Percentiles rank a stretch among this genome's conserved stretches.
phyloP scores from a whole-genome alignment of 2,329 filamentous ascomycete species.

The Ceratocystis alfenasii region DNA sequence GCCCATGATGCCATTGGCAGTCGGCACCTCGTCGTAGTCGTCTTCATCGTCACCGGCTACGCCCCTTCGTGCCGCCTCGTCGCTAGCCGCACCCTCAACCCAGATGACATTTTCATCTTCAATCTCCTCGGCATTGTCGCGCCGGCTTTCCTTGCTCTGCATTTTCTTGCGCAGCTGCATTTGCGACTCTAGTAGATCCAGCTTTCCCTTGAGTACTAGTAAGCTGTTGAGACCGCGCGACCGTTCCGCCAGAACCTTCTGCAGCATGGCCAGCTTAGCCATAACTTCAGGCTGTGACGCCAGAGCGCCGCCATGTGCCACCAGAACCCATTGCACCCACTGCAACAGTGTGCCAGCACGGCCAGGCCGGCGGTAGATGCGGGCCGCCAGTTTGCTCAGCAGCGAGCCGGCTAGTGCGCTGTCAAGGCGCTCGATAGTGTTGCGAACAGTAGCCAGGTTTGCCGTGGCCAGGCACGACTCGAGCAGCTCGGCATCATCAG shows the following conservation, averaged over 20 bases:
- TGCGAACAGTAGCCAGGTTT: slow-evolving; percentile 64
- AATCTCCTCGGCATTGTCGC: slow-evolving; percentile 33
- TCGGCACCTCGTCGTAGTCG: slow-evolving; percentile 43
- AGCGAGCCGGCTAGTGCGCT: slow-evolving; percentile 69
- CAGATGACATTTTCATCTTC: slow-evolving; percentile 63
- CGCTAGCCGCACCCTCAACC: slow-evolving; percentile 64
- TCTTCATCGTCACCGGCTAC: slow-evolving; percentile 41
- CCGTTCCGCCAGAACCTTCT: slow-evolving; percentile 78
- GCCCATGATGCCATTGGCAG: slow-evolving; percentile 43
- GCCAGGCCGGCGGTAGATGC: slow-evolving; percentile 76
- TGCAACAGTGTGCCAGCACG: slow-evolving; percentile 81
- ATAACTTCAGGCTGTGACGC: slow-evolving; percentile 76
- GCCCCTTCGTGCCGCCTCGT: slow-evolving; percentile 28
- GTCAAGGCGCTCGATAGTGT: slow-evolving; percentile 82
- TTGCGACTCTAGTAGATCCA: slow-evolving; percentile 88
- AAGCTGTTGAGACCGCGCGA: slow-evolving; percentile 71
- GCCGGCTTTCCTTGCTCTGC: slow-evolving; percentile 34
- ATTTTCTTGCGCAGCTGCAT: slow-evolving; percentile 65
- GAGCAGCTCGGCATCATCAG: slow-evolving; percentile 78
- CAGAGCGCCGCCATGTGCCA: slow-evolving; percentile 83
- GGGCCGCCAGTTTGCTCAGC: slow-evolving; percentile 72
- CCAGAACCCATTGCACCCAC: slow-evolving; percentile 92
- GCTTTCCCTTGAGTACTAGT: slow-evolving; percentile 80
- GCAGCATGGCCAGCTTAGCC: slow-evolving; percentile 63
- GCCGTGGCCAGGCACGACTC: slow-evolving; percentile 81